Conservation (phyloP, 345 rosid genomes). For the Brassica napus region DNA sequence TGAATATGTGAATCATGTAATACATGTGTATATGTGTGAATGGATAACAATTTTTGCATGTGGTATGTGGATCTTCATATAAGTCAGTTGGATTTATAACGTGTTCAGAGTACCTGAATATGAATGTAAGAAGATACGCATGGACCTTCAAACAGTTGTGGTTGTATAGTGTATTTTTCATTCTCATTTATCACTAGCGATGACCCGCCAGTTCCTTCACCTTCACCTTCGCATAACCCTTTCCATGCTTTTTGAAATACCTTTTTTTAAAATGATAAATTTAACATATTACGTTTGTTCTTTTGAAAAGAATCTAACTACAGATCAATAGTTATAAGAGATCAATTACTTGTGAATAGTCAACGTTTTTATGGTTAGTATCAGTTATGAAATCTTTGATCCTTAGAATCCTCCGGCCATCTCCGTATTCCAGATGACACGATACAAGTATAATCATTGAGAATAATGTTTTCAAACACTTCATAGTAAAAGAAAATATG, state of each 20-base stretch:
- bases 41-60: no score
- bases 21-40: no score
- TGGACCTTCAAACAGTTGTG: constrained; percentile 19
- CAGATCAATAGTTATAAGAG: not conserved
- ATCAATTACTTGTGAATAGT: constrained; percentile 17
- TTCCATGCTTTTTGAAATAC: constrained; percentile 23
- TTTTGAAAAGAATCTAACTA: not conserved
- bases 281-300: not conserved
- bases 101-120: constrained; percentile 17
- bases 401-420: constrained; percentile 2
- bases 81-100: no score
- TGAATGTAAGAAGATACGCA: constrained; percentile 7
- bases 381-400: constrained; percentile 5
- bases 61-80: no score
- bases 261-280: not conserved
- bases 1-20: no score
- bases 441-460: not conserved
- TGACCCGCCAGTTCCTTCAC: not conserved
- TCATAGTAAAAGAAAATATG: not conserved
- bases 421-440: not conserved
- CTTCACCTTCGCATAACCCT: not conserved
- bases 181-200: not conserved
- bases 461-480: not conserved
- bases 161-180: constrained; percentile 9
- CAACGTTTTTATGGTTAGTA: not conserved